These are phyloP conservation scores for Sparassis latifolia DNA, from an alignment of 1,284 basidiomycete genomes.

Conservation along the genomic window DNA sequence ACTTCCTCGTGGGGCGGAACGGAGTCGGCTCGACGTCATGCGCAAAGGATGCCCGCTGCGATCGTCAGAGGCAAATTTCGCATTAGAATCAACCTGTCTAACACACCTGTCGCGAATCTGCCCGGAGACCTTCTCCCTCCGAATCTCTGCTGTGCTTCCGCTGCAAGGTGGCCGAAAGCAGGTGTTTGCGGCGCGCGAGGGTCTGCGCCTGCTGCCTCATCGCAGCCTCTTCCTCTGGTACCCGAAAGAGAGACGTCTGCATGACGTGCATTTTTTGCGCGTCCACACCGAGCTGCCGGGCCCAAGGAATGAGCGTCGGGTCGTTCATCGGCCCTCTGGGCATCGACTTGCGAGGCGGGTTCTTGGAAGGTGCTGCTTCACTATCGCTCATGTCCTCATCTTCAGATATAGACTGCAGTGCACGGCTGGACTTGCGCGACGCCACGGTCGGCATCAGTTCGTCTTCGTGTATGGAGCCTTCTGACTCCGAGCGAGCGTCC, in stretches of 20 bases:
- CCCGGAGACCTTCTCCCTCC: conserved; percentile 57
- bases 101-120: conserved; percentile 61
- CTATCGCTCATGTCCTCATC: conserved; percentile 13
- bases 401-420: conserved; percentile 19
- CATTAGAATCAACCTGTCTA: not conserved
- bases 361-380: conserved; percentile 3
- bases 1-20: conserved; percentile 65
- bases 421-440: conserved; percentile 22
- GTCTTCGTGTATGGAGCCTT: conserved; percentile 13
- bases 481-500: conserved; percentile 6
- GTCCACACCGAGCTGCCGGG: conserved; percentile 67
- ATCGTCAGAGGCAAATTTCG: not conserved
- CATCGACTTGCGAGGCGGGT: conserved; percentile 10
- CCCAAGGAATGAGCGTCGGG: conserved; percentile 47
- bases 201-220: conserved; percentile 44
- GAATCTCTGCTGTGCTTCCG: conserved; percentile 75
- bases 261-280: conserved; percentile 85
- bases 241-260: conserved; percentile 82
- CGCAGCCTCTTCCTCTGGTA: conserved; percentile 62
- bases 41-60: conserved; percentile 70
- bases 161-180: conserved; percentile 31
- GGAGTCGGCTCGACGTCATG: conserved; percentile 58
- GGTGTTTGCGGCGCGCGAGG: conserved; percentile 30
- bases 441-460: conserved; percentile 1
- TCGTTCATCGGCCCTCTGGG: conserved; percentile 23